Conservation (phyloP, 1,284 basidiomycete genomes). For the Anthracocystis setariae region DNA sequence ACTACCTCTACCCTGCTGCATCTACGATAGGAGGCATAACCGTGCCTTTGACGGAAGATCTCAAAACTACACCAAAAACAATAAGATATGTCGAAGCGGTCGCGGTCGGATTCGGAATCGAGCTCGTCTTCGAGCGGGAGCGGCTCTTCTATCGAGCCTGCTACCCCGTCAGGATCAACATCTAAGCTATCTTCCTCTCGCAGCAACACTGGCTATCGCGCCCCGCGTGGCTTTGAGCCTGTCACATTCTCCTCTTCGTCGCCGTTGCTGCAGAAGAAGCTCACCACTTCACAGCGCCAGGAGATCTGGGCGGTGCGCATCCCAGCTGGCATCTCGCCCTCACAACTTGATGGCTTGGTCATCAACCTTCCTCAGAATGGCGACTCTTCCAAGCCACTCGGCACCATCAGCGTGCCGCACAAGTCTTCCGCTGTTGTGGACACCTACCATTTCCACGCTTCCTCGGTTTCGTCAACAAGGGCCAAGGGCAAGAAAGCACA, state of each 20-base stretch:
- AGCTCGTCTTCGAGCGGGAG: conserved; percentile 43
- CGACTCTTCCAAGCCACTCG: conserved; percentile 17
- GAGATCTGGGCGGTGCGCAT: conserved; percentile 48
- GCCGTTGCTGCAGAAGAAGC: conserved; percentile 26
- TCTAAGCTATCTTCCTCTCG: conserved; percentile 25
- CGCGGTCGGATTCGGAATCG: conserved; percentile 37
- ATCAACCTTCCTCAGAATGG: conserved; percentile 30
- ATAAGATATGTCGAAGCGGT: conserved; percentile 36
- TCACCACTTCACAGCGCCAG: conserved; percentile 17
- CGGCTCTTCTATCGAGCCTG: conserved; percentile 32
- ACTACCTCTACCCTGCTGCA: too few relatives aligned
- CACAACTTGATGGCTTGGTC: conserved; percentile 42
- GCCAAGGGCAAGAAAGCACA: conserved; percentile 24
- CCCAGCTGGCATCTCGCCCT: conserved; percentile 30
- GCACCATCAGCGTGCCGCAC: conserved; percentile 22
- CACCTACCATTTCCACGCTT: conserved; percentile 45
- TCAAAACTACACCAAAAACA: too few relatives aligned
- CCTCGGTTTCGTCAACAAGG: conserved; percentile 18
- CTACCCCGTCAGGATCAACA: conserved; percentile 28
- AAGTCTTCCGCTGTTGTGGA: conserved; percentile 11
- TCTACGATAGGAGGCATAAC: too few relatives aligned
- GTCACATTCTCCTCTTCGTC: conserved; percentile 24
- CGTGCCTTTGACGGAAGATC: too few relatives aligned
- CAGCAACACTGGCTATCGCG: conserved; percentile 39
- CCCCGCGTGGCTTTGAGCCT: conserved; percentile 41